phyloP scores from a whole-genome alignment of 2,329 filamentous ascomycete species.

The Xylariaceae sp. region DNA sequence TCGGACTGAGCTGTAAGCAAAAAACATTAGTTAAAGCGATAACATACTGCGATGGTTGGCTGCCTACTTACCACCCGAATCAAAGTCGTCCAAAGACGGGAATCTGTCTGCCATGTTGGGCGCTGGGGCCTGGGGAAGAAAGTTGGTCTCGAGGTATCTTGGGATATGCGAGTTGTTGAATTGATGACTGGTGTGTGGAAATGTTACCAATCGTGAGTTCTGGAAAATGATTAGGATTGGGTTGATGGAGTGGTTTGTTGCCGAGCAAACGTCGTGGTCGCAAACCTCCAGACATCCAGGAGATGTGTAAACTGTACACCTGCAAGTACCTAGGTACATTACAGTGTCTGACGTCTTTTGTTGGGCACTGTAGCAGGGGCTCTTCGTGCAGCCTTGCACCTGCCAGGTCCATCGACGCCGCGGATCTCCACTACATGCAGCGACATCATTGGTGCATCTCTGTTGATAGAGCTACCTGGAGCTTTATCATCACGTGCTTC shows the following conservation, averaged over 20 bases:
- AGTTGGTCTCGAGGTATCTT: background rate
- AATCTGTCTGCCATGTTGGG: constrained; percentile 70
- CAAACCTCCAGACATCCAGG: background rate
- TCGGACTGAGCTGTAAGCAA: constrained; percentile 60
- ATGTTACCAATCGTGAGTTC: background rate
- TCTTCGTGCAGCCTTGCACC: too few species aligned
- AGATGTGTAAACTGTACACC: background rate
- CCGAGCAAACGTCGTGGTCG: background rate
- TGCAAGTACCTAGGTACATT: background rate
- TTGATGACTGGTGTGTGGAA: too few species aligned
- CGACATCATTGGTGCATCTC: too few species aligned
- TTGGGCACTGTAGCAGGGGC: too few species aligned
- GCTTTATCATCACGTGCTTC: constrained; percentile 1
- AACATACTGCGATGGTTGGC: background rate
- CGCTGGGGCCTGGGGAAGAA: constrained; percentile 1
- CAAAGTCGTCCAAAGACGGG: constrained; percentile 75
- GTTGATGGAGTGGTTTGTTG: constrained; percentile 1
- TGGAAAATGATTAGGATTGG: background rate
- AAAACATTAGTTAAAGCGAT: background rate
- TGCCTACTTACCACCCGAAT: constrained; percentile 53
- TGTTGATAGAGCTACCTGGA: background rate
- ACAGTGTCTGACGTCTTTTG: constrained; percentile 1
- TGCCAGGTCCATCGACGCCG: too few species aligned
- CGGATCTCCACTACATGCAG: too few species aligned
- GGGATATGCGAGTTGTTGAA: background rate